These are phyloP conservation scores for Rhodocollybia butyracea DNA, from an alignment of 768 basidiomycete species.

Conservation along the genomic window DNA sequence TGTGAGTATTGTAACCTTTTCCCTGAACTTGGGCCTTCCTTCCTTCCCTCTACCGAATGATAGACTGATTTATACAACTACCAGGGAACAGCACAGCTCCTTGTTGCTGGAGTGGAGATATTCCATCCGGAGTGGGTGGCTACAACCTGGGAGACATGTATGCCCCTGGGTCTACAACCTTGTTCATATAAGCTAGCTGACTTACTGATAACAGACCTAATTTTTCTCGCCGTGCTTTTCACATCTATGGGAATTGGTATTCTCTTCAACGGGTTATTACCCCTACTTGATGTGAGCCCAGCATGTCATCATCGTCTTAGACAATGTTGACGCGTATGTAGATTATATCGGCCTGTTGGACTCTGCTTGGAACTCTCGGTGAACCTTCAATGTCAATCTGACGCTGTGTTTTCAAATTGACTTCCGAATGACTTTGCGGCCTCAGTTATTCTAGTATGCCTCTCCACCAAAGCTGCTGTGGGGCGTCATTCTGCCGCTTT, in stretches of 20 bases:
- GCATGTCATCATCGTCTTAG: not conserved
- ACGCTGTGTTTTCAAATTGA: not conserved
- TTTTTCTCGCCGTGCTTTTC: slow-evolving; percentile 52
- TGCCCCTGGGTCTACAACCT: slow-evolving; percentile 8
- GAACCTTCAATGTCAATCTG: not conserved
- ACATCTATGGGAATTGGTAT: slow-evolving; percentile 49
- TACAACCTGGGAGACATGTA: slow-evolving; percentile 60
- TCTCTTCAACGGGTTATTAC: slow-evolving; percentile 51
- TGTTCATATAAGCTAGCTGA: not conserved
- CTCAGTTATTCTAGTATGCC: slow-evolving; percentile 50
- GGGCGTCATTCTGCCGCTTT: slow-evolving; percentile 54
- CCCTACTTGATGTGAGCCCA: slow-evolving; percentile 42
- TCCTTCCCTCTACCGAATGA: no score
- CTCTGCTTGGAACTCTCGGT: slow-evolving; percentile 40
- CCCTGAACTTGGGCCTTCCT: no score
- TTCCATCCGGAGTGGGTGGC: slow-evolving; percentile 57
- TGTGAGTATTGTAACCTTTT: slow-evolving; percentile 26
- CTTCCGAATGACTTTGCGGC: no score
- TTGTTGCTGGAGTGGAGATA: slow-evolving; percentile 57
- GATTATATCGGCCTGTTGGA: slow-evolving; percentile 62
- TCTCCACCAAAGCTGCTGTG: slow-evolving; percentile 54
- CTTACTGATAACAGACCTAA: slow-evolving; percentile 34
- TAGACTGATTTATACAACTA: not conserved
- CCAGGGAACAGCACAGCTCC: slow-evolving; percentile 56
- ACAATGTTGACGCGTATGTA: slow-evolving; percentile 22